Evolutionary conservation across 2,329 filamentous ascomycete genomes (phyloP), one percentile per base, ranked within the genome.

Genomic region (Zymoseptoria crescenta): DNA sequence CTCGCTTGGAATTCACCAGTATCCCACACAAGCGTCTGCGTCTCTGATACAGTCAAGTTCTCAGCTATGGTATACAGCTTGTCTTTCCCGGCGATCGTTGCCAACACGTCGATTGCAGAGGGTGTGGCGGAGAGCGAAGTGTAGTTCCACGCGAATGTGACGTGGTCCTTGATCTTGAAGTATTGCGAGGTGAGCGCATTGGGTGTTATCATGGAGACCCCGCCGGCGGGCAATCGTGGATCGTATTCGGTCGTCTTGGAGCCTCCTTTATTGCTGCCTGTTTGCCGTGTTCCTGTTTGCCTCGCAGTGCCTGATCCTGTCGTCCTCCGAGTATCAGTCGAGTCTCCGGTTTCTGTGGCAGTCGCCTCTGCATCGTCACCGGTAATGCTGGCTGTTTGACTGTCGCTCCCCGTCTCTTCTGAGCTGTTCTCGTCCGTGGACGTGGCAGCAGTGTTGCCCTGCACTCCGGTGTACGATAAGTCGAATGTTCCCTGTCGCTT

Each of bases 61-160:
- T 76, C 70, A 16, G 83, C 76, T 60, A 88, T 78, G 20, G 85
- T 87, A 70, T 87, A 87, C 45, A 79, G 82, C 52, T 77, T 77
- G 59, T 78, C 75, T 73, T 86, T 86, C 60, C 76, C 71, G 41
- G 78, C 78, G 76, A 84, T 87, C 9, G 79, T 80, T 1, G 85
- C 85, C 50, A 87, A 73, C 45, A 87, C 78, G 65, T 87, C 83
- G 65, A 88, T 75, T 50, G 78, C 79, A 1, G 77, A 76, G 0
- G 85, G 85, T 0, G 81, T 83, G 19, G 81, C 76, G 20, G 76
- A 79, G 24, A 87, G 74, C 9, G 82, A 85, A 13, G 85, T 88
- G 73, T 87, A 87, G 73, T 88, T 87, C 85, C 85, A 88, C 20
- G 77, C 80, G 65, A 87, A 86, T 0, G 84, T 87, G 29, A 87